Base-by-base conservation (phyloP, 2,329 filamentous ascomycete genomes). In the Exophiala calicioides region DNA sequence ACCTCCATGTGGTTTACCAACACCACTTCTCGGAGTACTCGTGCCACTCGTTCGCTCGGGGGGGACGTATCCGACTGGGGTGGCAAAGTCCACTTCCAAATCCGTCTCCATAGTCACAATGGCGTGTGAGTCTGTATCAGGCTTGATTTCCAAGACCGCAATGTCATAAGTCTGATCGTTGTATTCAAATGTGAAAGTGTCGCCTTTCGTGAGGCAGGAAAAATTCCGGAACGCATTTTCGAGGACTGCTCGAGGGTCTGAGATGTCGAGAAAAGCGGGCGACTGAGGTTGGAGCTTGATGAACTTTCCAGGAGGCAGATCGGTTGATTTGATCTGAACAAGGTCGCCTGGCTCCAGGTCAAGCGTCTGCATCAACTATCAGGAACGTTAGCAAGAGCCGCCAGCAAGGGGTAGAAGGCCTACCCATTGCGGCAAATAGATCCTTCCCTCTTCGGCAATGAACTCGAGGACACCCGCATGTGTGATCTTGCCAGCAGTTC, bases 271-370 rank as follows among this genome's bases (percentile, higher is more conserved):
- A 70, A 98, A 98, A 60, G 85, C 86, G 41, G 87, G 83, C 16
- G 88, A 90, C 70, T 98, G 93, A 0, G 93, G 88, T 72, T 98
- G 91, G 6, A 98, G 81, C 71, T 98, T 98, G 73, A 98, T 94
- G 68, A 95, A 85, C 55, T 84, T 85, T 24, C 93, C 93, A 0
- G 91, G 83, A 39, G 90, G 88, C 12, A 98, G 80, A 31, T 95
- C 91, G 2, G 93, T 97, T 6, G 89, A 94, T 69, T 94, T 94
- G 68, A 96, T 84, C 71, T 98, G 90, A 3, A 98, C 79, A 61
- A 98, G 83, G 63, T 98, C 93, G 41, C 93, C 93, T 1, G 91
- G 88, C 49, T 97, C 91, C 45, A 98, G 81, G 2, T 80, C 74
- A 4, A 98, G 80, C 0, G 88, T 93, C 72, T 90, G 82, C 93